Evolutionary conservation across 192 early-diverging fungal species (phyloP).

Genomic region (Coemansia furcata): DNA sequence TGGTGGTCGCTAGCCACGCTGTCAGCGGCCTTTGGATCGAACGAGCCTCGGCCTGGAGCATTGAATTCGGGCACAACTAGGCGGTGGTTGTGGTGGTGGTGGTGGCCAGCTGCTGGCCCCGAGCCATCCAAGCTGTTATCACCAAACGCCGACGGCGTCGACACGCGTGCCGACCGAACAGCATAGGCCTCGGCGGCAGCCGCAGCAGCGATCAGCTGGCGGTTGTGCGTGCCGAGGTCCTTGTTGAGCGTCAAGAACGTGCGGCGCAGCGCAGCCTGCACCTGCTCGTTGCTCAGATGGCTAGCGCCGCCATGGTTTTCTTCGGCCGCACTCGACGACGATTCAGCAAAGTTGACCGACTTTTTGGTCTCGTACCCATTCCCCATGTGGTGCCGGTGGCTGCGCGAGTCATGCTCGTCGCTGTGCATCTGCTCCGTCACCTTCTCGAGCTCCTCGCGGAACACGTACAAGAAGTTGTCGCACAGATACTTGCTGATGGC

Average conservation of each 20-base stretch:
- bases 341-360: constrained; percentile 46
- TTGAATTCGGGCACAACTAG: constrained; percentile 22
- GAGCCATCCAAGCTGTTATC: background rate
- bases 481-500: constrained; percentile 64
- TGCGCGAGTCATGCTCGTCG: constrained; percentile 23
- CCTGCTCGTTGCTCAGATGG: constrained; percentile 35
- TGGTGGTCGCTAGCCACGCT: constrained; percentile 45
- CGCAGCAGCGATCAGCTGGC: constrained; percentile 45
- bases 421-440: constrained; percentile 50
- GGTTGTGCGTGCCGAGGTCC: constrained; percentile 65
- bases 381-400: background rate
- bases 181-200: constrained; percentile 40
- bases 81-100: too few species aligned
- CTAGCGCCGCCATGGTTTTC: constrained; percentile 11
- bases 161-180: constrained; percentile 28
- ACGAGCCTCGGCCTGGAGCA: constrained; percentile 24
- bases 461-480: constrained; percentile 64
- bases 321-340: constrained; percentile 9
- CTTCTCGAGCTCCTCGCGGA: constrained; percentile 74
- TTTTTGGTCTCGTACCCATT: constrained; percentile 15
- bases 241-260: constrained; percentile 82
- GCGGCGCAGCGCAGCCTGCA: constrained; percentile 68
- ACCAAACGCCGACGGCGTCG: constrained; percentile 1
- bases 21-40: constrained; percentile 21
- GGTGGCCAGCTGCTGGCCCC: background rate